Base-by-base conservation (phyloP, 257 asterid species). In the Salvia rosmarinus region DNA sequence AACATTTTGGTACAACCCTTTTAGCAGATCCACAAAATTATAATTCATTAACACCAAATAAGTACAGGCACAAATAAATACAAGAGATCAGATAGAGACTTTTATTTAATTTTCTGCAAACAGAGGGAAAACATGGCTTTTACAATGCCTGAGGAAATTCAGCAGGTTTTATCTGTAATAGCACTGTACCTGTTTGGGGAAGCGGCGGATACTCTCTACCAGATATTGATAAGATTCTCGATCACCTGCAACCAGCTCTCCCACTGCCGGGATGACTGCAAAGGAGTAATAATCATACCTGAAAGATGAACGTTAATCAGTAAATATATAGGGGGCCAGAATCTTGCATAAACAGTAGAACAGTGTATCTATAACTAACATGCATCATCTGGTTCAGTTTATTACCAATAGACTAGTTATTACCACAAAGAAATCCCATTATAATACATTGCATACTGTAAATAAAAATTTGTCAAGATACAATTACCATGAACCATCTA, bases 261-360 rank as follows among this genome's bases (percentile, higher is more conserved):
- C 99, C 10, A 94, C 17, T 17, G 85, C 82, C 3, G 99, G 99
- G 72, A 91, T 89, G 68, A 91, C 89, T 39, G 96, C 85, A 88
- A 91, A 94, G 11, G 99, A 89, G 83, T 94, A 94, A 61, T 74
- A 70, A 76, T 94, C 99, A 74, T 94, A 94, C 90, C 99, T 94
- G 89, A 71, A 43, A 76, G 4, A 65, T 19, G 58, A 76, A 67
- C 57, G 56, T 23, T 32, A 42, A 43, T 67, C 11, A 72, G 21
- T 67, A 39, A 43, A 49, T 20, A 71, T 37, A 64, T 13, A 28
- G 47, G 25, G 54, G 28, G 64, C 19, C 14, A 5, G 21, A 66
- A 71, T 25, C 58, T 54, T 20, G 28, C 42, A 37, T 16, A 28
- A 68, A 32, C 23, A 51, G 37, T 43, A 19, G 28, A 50, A 71